Percentiles rank a stretch among this genome's conserved stretches.
phyloP scores from a whole-genome alignment of 139 green algal genomes.

The Diplosphaera chodatii region DNA sequence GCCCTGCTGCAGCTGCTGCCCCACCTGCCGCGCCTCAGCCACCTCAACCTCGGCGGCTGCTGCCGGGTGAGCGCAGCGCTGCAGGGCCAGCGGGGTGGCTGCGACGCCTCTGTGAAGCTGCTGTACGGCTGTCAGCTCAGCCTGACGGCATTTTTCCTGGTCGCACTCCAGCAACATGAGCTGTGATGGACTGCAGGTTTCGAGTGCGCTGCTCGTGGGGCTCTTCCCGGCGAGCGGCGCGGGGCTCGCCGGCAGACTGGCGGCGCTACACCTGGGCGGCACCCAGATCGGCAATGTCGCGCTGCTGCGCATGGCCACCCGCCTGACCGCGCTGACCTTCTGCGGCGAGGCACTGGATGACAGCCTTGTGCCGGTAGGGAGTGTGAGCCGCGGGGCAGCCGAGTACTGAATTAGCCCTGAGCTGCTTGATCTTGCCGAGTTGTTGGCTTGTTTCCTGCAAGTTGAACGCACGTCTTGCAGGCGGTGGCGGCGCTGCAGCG shows the following conservation, averaged over 20 bases:
- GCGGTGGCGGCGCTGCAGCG: neutral
- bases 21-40: conserved; percentile 3
- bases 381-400: neutral
- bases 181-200: conserved; percentile 2
- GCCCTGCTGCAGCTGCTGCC: conserved; percentile 10
- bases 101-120: no score
- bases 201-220: neutral
- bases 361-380: neutral
- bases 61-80: neutral
- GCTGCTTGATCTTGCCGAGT: no score
- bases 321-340: conserved; percentile 1
- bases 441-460: no score
- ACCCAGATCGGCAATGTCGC: conserved; percentile 1
- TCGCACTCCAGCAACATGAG: no score
- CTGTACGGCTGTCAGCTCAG: no score
- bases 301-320: neutral
- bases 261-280: conserved; percentile 5
- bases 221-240: neutral
- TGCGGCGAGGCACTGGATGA: neutral
- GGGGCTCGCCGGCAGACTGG: neutral
- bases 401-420: no score
- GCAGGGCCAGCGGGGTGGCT: no score
- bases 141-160: no score
- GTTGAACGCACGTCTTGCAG: no score
- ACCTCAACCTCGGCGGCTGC: conserved; percentile 8